Conservation (phyloP, 352 stramenopile species). For the Pythium grandisporangium region DNA sequence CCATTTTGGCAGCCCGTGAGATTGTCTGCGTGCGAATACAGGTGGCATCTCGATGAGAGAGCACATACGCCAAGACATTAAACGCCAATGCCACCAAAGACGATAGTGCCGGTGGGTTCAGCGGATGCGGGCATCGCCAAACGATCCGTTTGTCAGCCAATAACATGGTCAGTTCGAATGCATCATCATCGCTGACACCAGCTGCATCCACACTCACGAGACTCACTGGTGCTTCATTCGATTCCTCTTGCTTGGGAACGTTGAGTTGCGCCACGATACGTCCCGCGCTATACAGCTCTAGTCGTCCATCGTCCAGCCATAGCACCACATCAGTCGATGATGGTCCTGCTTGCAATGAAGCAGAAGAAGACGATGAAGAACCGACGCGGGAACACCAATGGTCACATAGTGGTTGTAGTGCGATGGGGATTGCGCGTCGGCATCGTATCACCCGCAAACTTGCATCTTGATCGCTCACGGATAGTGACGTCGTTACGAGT, state of each 20-base stretch:
- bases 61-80: constrained; percentile 3
- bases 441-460: not conserved
- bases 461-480: not conserved
- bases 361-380: too few relatives aligned
- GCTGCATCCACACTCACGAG: too few relatives aligned
- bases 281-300: not conserved
- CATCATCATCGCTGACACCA: not conserved
- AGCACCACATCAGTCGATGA: not conserved
- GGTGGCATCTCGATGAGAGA: constrained; percentile 2
- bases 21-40: constrained; percentile 2
- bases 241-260: not conserved
- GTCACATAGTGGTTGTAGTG: too few relatives aligned
- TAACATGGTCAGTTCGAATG: not conserved
- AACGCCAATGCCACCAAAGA: constrained; percentile 2
- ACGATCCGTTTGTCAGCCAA: not conserved
- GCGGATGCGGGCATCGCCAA: constrained; percentile 7
- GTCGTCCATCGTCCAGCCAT: not conserved
- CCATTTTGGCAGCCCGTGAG: not conserved
- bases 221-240: too few relatives aligned
- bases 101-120: constrained; percentile 3
- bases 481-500: constrained; percentile 5
- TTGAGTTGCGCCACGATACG: not conserved
- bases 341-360: too few relatives aligned
- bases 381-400: not conserved
- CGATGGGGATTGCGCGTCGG: not conserved